Evolutionary conservation across 192 early-diverging fungal genomes (phyloP), one percentile per base, ranked within the genome.

Genomic region (Spizellomyces sp.): DNA sequence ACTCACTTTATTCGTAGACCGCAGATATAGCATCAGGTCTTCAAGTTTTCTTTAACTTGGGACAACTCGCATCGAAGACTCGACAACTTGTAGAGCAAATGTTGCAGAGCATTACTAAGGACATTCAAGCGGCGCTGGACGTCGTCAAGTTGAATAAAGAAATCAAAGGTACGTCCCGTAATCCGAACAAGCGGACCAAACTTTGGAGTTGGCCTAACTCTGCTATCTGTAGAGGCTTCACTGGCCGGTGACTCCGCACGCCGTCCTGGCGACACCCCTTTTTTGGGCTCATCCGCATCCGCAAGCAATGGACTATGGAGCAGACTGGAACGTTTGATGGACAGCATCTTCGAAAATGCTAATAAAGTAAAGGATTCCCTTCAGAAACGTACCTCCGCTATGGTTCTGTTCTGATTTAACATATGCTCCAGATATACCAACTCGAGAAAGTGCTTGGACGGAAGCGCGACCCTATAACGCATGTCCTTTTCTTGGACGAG

Each of bases 1-100:
- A 36, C 27, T 36, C 1, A 36, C 3, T 36, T 36, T 36, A 36
- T 36, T 36, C 1, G 27, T 36, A 84, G 74, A 68, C 69, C 6
- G 50, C 50, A 5, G 81, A 80, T 46, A 75, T 86, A 42, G 75
- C 78, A 5, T 46, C 75, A 14, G 80, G 80, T 15, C 46, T 86
- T 36, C 80, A 82, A 48, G 75, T 86, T 5, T 84, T 81, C 48
- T 60, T 76, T 44, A 86, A 84, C 66, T 66, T 86, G 10, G 64
- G 67, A 5, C 58, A 65, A 45, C 58, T 86, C 22, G 44, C 80
- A 21, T 43, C 42, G 27, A 75, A 75, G 65, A 48, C 68, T 17
- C 57, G 75, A 56, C 21, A 61, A 4, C 8, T 84, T 10, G 42
- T 84, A 8, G 79, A 78, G 54, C 10, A n/a, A 9, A 70, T 77